These are phyloP conservation scores for Cutaneotrichosporon sp. DNA, from an alignment of 1,284 basidiomycete species.

Conservation along the genomic window DNA sequence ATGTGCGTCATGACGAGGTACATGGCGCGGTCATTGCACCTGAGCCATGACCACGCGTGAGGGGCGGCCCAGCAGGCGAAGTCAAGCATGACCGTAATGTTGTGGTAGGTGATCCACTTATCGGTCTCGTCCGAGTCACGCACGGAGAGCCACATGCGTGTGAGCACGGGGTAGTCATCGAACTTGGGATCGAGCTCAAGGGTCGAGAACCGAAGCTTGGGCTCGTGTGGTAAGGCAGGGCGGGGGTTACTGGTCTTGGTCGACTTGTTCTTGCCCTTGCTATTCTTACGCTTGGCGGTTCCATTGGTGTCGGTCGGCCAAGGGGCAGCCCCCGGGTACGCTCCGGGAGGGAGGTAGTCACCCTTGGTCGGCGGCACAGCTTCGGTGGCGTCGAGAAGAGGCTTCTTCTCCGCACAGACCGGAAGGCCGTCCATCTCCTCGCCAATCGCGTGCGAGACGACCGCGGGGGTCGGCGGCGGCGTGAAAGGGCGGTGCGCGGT, in stretches of 20 bases:
- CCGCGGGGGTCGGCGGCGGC: too few species aligned
- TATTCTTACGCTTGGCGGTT: too few species aligned
- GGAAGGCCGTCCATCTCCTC: too few species aligned
- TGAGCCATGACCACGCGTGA: not conserved
- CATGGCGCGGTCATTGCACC: not conserved
- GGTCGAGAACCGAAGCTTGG: not conserved
- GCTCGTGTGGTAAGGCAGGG: not conserved
- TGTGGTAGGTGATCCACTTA: not conserved
- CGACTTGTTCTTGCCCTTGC: not conserved
- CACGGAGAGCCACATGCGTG: constrained; percentile 61
- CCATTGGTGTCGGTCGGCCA: not conserved
- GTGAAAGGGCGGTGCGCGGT: too few species aligned
- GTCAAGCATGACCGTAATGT: not conserved
- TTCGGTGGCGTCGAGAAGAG: too few species aligned
- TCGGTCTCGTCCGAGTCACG: not conserved
- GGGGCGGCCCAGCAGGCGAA: not conserved
- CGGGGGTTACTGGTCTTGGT: not conserved
- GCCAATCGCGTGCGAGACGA: too few species aligned
- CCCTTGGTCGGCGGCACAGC: not conserved
- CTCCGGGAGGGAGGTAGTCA: not conserved
- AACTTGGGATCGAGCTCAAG: constrained; percentile 28
- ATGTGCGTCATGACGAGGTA: not conserved
- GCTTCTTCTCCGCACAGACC: too few species aligned
- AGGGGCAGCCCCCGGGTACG: not conserved
- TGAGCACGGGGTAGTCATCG: constrained; percentile 78